Base-by-base conservation (phyloP, 805 yeast species). In the Candida michaelii region DNA sequence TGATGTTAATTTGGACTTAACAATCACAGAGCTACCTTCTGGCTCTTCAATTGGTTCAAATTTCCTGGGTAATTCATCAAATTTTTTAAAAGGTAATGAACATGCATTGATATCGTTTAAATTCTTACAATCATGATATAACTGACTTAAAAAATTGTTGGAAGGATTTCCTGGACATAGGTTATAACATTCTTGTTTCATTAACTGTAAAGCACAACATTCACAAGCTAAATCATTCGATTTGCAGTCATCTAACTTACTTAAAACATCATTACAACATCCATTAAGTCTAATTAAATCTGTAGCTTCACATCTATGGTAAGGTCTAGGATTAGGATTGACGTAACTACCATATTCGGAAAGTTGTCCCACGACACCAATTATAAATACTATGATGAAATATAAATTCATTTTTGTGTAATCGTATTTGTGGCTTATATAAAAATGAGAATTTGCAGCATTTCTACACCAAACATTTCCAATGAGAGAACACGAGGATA, bases 211-310 rank as follows among this genome's bases (percentile, higher is more conserved):
- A 8, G 81, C 80, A 56, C 80, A 75, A 48, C 82, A 76, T 47
- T 75, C 80, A 56, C 81, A 77, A 1, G 79, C 79, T 48, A 74
- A 59, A 56, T 76, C 81, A 51, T 73, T 73, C 4, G 79, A 71
- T 48, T 73, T 71, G 51, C 82, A 77, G 42, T 66, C 74, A 49
- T 74, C 77, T 45, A 76, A 60, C 46, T 62, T 71, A 23, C 62
- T 51, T 31, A 76, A 58, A 11, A 76, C 72, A 42, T 71, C 76
- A 50, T 68, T 71, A 25, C 77, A 73, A 54, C 81, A 77, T 14
- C 49, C 46, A 2, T 73, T 62, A 24, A 75, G 57, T 30, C 64
- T 65, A 35, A 66, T 63, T 27, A 73, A 52, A 46, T 75, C 79
- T 36, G 68, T 61, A 15, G 75, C 63, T 29, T 61, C 71, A 55